Evolutionary conservation across 2,329 filamentous ascomycete species (phyloP), one percentile per base, ranked within the genome.

Genomic region (Boeremia exigua): DNA sequence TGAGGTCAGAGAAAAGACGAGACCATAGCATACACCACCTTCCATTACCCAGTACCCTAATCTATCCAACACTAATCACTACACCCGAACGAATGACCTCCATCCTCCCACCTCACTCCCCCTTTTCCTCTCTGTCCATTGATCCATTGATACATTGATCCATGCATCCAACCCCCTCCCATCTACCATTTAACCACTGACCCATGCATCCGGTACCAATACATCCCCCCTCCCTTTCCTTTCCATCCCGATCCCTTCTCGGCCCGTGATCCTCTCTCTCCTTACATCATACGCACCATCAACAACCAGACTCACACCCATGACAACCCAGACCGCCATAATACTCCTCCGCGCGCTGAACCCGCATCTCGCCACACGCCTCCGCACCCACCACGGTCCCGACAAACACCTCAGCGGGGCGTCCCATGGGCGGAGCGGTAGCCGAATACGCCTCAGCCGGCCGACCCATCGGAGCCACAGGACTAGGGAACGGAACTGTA

Each of bases 401-500:
- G 10, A 54, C 30, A 23, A 58, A 59, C 0, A n/a, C 9, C 43
- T 56, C 37, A 8, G 34, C 30, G 1, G 49, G 56, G 5, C 60
- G 54, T 28, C 68, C 71, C 15, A 62, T 59, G 0, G 72, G 19
- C 2, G 19, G 19, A 23, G 40, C 34, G 3, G 54, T 46, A 5
- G 61, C 15, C 2, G 43, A 34, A 40, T 64, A 59, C 1, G n/a
- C 9, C 46, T 56, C 37, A 8, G 34, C 29, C 1, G 49, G 56
- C 4, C 60, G 54, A 25, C 68, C 71, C 15, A 62, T 59, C 0
- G 72, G 72, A 1, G 69, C 56, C 2, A 69, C 39, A 2, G 72
- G 70, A 19, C 59, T 53, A 1, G 73, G 73, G 32, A 75, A 75
- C 2, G 71, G 71, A 4, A 57, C 59, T 0, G 69, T 73, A 2